Base-by-base conservation (phyloP, 1,139 yeast species). In the Diutina catenulata region DNA sequence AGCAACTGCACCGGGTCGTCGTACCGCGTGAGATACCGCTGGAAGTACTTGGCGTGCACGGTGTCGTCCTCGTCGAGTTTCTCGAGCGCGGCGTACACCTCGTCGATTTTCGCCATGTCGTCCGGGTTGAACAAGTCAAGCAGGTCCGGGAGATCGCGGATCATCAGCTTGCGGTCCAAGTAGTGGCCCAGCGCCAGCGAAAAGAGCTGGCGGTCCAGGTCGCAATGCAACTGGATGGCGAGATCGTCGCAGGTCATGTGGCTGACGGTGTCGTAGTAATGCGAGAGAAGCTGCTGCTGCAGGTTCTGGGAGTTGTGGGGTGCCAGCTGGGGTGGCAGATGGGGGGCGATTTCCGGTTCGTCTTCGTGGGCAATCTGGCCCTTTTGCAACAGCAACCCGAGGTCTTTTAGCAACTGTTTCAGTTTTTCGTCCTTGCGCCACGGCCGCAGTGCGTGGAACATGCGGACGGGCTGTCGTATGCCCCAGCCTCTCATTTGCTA, bases 161-260 rank as follows among this genome's bases (percentile, higher is more conserved):
- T 47, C 13, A 63, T 45, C 32, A 51, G 47, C 39, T 56, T 57
- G 33, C 72, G 47, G 46, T 66, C 62, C 24, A 65, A 46, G 43
- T 51, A 60, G 48, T 64, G 68, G 22, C 59, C 59, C 6, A 64
- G 55, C 6, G 57, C 55, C 41, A 58, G 56, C 13, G 64, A 50
- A 38, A 58, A 53, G 40, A 64, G 57, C 41, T 60, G 68, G 36
- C 52, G 45, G 7, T 64, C 65, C 33, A 59, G 56, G 43, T 64
- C 70, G 26, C 65, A 48, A 41, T 59, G 60, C 40, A 56, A 51
- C 45, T 67, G 71, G 29, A 63, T 55, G 38, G 49, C 43, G 22
- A 66, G 47, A 42, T 66, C 70, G 23, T 63, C 59, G 8, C 52
- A 49, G n/a, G 65, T 51, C 71, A 66, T 64, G 42, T 53, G 60